A percentile compares a stretch with the other conserved stretches of the same genome.
phyloP scores from a whole-genome alignment of 2,329 filamentous ascomycete species.

The Colletotrichum phormii region DNA sequence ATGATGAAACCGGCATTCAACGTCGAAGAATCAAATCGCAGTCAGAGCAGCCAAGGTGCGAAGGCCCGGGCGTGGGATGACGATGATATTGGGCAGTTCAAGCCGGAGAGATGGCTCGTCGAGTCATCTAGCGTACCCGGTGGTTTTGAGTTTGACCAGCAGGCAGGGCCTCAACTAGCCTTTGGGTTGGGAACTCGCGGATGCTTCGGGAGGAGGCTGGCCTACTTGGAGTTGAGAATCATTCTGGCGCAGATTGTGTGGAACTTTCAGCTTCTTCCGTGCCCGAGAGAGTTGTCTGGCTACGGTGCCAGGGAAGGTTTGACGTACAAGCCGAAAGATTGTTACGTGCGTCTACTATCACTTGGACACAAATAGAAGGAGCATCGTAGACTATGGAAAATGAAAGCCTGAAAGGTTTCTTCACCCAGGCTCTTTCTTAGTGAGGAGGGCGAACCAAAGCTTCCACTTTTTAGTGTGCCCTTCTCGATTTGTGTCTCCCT shows the following conservation, averaged over 20 bases:
- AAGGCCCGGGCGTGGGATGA: constrained; percentile 46
- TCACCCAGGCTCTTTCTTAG: too few species aligned
- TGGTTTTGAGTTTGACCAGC: constrained; percentile 42
- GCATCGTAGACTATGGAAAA: too few species aligned
- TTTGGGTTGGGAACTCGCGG: constrained; percentile 51
- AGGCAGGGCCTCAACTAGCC: constrained; percentile 48
- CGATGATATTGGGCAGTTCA: constrained; percentile 45
- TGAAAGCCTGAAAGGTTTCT: too few species aligned
- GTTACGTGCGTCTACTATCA: constrained; percentile 28
- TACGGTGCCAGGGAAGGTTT: constrained; percentile 33
- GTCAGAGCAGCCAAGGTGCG: constrained; percentile 39
- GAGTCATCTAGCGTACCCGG: constrained; percentile 21
- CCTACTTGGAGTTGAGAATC: constrained; percentile 50
- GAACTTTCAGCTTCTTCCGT: constrained; percentile 51
- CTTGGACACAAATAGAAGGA: background rate
- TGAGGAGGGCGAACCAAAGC: too few species aligned
- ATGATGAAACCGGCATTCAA: constrained; percentile 42
- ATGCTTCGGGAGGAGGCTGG: constrained; percentile 53
- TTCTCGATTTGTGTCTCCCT: too few species aligned
- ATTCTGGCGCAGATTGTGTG: constrained; percentile 50
- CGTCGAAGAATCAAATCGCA: constrained; percentile 45
- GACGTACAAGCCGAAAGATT: constrained; percentile 34
- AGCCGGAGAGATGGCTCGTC: constrained; percentile 52
- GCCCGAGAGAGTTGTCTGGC: constrained; percentile 38
- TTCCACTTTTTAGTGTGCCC: too few species aligned